These are phyloP conservation scores for Dioscorea zingiberensis DNA, from an alignment of 106 monocot species.

Conservation along the genomic window DNA sequence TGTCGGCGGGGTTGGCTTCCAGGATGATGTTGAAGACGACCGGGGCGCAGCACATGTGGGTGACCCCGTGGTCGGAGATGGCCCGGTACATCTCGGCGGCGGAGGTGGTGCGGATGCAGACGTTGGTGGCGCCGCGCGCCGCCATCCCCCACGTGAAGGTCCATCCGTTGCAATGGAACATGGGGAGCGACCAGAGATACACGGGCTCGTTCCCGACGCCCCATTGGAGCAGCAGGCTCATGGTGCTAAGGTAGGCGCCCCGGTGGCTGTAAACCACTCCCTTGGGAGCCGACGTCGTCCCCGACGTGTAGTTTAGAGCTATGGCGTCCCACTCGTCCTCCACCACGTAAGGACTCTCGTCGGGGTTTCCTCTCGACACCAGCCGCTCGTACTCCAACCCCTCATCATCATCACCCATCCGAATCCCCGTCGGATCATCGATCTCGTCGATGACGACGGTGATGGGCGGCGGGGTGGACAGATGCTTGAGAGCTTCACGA, in stretches of 20 bases:
- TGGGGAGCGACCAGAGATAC: slow-evolving; percentile 5
- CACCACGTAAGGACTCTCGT: background rate
- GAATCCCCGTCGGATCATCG: slow-evolving; percentile 6
- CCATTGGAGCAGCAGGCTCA: slow-evolving; percentile 8
- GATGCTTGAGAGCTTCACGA: slow-evolving; percentile 2
- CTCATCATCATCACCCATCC: background rate
- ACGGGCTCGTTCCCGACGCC: background rate
- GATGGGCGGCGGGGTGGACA: background rate
- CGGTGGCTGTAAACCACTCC: slow-evolving; percentile 21
- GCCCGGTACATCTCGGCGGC: slow-evolving; percentile 2
- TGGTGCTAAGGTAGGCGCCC: slow-evolving; percentile 1
- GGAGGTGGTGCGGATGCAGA: slow-evolving; percentile 2
- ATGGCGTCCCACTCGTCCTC: slow-evolving; percentile 36
- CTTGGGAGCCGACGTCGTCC: slow-evolving; percentile 32
- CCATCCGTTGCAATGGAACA: slow-evolving; percentile 12
- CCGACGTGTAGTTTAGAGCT: slow-evolving; percentile 34
- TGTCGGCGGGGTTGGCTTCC: background rate
- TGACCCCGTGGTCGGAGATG: slow-evolving; percentile 4
- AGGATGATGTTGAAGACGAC: slow-evolving; percentile 5
- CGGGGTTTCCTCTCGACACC: slow-evolving; percentile 6
- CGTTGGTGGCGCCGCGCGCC: slow-evolving; percentile 6
- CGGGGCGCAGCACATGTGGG: slow-evolving; percentile 13
- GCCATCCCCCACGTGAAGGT: slow-evolving; percentile 10
- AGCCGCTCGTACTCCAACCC: slow-evolving; percentile 26
- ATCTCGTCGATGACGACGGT: slow-evolving; percentile 1